Conservation (phyloP, 768 basidiomycete species). For the Boletus tomentosulus region DNA sequence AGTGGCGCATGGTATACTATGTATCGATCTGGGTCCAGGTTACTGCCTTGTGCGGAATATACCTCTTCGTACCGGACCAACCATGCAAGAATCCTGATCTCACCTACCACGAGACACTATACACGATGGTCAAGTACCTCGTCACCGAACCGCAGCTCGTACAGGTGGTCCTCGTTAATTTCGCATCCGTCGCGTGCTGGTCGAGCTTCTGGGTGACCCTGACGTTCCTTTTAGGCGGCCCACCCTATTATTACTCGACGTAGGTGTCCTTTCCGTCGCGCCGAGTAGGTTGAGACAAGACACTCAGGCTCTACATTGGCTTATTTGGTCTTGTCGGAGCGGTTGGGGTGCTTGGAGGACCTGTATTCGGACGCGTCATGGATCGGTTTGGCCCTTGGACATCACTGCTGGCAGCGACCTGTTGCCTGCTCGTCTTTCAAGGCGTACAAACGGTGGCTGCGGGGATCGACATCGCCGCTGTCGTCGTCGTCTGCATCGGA, state of each 20-base stretch:
- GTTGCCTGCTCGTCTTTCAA: slow-evolving; percentile 25
- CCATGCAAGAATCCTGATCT: slow-evolving; percentile 35
- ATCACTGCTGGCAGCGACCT: slow-evolving; percentile 33
- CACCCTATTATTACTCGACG: slow-evolving; percentile 36
- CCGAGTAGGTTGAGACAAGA: neutral
- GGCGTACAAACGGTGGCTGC: slow-evolving; percentile 36
- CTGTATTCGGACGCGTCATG: slow-evolving; percentile 18
- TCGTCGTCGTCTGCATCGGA: slow-evolving; percentile 37
- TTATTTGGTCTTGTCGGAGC: slow-evolving; percentile 47
- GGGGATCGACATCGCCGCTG: slow-evolving; percentile 33
- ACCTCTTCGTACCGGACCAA: slow-evolving; percentile 37
- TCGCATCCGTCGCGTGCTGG: slow-evolving; percentile 26
- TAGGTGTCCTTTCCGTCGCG: slow-evolving; percentile 5
- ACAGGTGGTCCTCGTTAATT: slow-evolving; percentile 26
- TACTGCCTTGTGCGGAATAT: slow-evolving; percentile 26
- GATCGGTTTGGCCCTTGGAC: slow-evolving; percentile 38
- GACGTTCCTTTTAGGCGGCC: slow-evolving; percentile 39
- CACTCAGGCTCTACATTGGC: slow-evolving; percentile 33
- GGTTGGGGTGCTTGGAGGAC: slow-evolving; percentile 28
- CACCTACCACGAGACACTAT: slow-evolving; percentile 32
- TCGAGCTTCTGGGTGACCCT: slow-evolving; percentile 36
- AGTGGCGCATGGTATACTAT: slow-evolving; percentile 41
- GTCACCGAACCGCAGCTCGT: slow-evolving; percentile 39
- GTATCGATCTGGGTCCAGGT: slow-evolving; percentile 35
- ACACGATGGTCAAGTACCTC: slow-evolving; percentile 38